A percentile compares a stretch with the other conserved stretches of the same genome.
Conservation (phyloP, 805 yeast genomes). For the Saccharomyces eubayanus region DNA sequence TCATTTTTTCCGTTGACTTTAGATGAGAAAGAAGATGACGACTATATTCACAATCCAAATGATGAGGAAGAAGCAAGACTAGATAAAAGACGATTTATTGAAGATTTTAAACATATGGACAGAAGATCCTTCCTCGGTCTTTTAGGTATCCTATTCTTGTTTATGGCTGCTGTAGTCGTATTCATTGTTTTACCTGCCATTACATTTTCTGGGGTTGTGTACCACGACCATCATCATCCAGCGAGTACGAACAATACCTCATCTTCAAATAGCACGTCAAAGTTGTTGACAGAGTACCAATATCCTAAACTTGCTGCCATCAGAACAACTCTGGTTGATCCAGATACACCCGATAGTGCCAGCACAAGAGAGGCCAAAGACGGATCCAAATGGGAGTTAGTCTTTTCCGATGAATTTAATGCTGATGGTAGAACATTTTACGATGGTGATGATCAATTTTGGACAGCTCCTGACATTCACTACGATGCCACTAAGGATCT, state of each 20-base stretch:
- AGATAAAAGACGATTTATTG: slow-evolving; percentile 57
- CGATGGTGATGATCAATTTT: slow-evolving; percentile 85
- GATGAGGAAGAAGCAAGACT: slow-evolving; percentile 85
- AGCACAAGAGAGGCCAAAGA: slow-evolving; percentile 42
- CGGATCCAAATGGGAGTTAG: slow-evolving; percentile 67
- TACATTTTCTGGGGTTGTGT: slow-evolving; percentile 66
- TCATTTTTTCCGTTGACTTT: slow-evolving; percentile 81
- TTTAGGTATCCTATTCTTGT: slow-evolving; percentile 49
- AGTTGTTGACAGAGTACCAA: slow-evolving; percentile 38
- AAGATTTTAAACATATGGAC: slow-evolving; percentile 63
- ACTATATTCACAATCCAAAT: slow-evolving; percentile 91
- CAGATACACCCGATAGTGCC: slow-evolving; percentile 51
- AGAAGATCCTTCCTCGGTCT: slow-evolving; percentile 53
- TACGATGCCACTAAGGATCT: slow-evolving; percentile 83
- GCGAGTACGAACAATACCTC: neutral
- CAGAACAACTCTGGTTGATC: slow-evolving; percentile 47
- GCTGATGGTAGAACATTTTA: slow-evolving; percentile 85
- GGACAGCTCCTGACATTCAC: slow-evolving; percentile 75
- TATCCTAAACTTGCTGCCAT: slow-evolving; percentile 48
- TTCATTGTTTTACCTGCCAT: slow-evolving; percentile 77
- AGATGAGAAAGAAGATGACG: slow-evolving; percentile 93
- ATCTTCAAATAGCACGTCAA: slow-evolving; percentile 17
- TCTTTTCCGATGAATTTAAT: slow-evolving; percentile 86
- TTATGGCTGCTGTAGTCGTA: slow-evolving; percentile 54
- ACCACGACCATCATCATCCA: slow-evolving; percentile 10